A percentile compares a stretch with the other conserved stretches of the same genome.
phyloP scores from a whole-genome alignment of 768 basidiomycete species.

The Cubamyces sp. region DNA sequence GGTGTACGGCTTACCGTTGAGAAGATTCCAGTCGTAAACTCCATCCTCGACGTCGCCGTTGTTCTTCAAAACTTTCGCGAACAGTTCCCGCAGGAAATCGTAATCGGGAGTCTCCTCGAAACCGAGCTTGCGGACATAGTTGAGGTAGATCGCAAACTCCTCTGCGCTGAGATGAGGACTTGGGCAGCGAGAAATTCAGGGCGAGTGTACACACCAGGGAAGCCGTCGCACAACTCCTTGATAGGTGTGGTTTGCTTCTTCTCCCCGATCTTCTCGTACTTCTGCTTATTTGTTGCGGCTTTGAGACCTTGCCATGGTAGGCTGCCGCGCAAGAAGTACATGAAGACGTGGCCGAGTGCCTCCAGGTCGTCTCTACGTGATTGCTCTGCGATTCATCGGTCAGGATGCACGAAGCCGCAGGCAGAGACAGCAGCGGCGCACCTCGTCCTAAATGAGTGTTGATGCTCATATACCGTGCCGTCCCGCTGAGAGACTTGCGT shows the following conservation, averaged over 20 bases:
- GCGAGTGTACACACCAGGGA: slow-evolving; percentile 67
- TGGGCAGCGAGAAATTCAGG: neutral
- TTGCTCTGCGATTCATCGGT: slow-evolving; percentile 59
- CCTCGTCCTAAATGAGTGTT: slow-evolving; percentile 98
- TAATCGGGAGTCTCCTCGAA: slow-evolving; percentile 99
- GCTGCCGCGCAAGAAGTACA: slow-evolving; percentile 98
- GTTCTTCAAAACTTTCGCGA: slow-evolving; percentile 91
- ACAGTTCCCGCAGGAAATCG: slow-evolving; percentile 94
- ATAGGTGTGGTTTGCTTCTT: slow-evolving; percentile 99
- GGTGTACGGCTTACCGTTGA: slow-evolving; percentile 63
- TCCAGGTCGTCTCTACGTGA: slow-evolving; percentile 96
- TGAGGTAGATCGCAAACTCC: slow-evolving; percentile 98
- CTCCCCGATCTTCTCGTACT: slow-evolving; percentile 99
- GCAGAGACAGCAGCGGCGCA: slow-evolving; percentile 40
- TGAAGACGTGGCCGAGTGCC: slow-evolving; percentile 99
- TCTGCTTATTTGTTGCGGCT: slow-evolving; percentile 99
- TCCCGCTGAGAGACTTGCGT: slow-evolving; percentile 95
- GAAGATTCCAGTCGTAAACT: slow-evolving; percentile 93
- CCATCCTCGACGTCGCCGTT: slow-evolving; percentile 91
- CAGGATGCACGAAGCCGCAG: neutral
- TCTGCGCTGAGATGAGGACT: slow-evolving; percentile 51
- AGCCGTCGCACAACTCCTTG: slow-evolving; percentile 95
- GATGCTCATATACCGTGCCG: slow-evolving; percentile 99
- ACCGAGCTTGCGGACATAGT: slow-evolving; percentile 98
- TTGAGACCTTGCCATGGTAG: slow-evolving; percentile 99